These are phyloP conservation scores for Zizania latifolia DNA, from an alignment of 176 grass and related monocot genomes.

Conservation along the genomic window DNA sequence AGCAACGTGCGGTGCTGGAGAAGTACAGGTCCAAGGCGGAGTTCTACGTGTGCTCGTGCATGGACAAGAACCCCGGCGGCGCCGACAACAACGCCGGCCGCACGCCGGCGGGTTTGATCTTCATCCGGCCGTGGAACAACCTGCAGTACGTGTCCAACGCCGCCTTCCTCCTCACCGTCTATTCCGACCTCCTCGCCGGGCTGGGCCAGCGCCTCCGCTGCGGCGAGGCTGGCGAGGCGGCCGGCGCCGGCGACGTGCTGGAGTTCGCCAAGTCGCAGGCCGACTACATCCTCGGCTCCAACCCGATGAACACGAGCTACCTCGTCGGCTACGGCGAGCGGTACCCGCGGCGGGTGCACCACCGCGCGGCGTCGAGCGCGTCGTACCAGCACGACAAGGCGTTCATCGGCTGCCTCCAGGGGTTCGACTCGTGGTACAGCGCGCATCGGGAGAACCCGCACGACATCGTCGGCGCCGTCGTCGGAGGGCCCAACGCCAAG, in stretches of 20 bases:
- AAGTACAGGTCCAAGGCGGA: slow-evolving; percentile 50
- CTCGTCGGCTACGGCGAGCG: slow-evolving; percentile 56
- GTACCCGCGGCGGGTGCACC: slow-evolving; percentile 68
- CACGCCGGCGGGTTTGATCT: slow-evolving; percentile 70
- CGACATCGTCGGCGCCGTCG: slow-evolving; percentile 68
- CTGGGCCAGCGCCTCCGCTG: slow-evolving; percentile 45
- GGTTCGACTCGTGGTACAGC: slow-evolving; percentile 74
- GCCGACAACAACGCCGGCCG: slow-evolving; percentile 57
- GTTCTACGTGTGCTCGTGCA: slow-evolving; percentile 79
- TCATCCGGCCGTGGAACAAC: slow-evolving; percentile 88
- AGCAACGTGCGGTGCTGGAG: slow-evolving; percentile 44
- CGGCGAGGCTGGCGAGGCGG: background rate
- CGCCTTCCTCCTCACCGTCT: slow-evolving; percentile 65
- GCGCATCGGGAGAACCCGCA: slow-evolving; percentile 52
- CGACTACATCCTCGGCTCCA: slow-evolving; percentile 72
- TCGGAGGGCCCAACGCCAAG: slow-evolving; percentile 64
- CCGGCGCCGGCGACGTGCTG: slow-evolving; percentile 30
- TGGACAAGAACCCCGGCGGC: slow-evolving; percentile 54
- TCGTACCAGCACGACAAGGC: slow-evolving; percentile 38
- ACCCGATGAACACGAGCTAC: slow-evolving; percentile 64
- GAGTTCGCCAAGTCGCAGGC: slow-evolving; percentile 53
- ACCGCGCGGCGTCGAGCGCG: slow-evolving; percentile 72
- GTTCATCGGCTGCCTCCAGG: slow-evolving; percentile 85
- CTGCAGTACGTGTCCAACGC: slow-evolving; percentile 75
- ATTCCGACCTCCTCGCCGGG: slow-evolving; percentile 46